These are phyloP conservation scores for Ogataea hybrid DNA, from an alignment of 1,139 yeast species.

Conservation along the genomic window DNA sequence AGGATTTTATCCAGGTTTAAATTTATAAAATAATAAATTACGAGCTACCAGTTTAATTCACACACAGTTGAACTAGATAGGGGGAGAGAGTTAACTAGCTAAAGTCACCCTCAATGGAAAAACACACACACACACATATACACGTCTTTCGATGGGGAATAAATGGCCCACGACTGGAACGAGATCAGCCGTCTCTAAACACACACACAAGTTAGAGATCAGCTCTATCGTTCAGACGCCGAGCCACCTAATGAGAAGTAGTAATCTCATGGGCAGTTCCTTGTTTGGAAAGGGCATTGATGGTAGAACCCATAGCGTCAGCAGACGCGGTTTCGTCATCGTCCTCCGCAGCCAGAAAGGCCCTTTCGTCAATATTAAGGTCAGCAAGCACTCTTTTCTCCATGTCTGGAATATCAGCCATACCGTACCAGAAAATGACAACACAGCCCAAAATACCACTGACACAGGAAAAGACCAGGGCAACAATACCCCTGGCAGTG, in stretches of 20 bases:
- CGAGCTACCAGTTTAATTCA: neutral
- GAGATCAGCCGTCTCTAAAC: constrained; percentile 3
- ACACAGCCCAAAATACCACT: constrained; percentile 78
- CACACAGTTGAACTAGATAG: constrained; percentile 10
- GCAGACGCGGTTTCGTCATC: constrained; percentile 15
- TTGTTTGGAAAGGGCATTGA: neutral
- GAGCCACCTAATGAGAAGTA: neutral
- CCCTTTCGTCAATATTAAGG: constrained; percentile 40
- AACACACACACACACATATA: constrained; percentile 17
- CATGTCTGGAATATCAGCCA: constrained; percentile 65
- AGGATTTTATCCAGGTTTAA: too few species aligned
- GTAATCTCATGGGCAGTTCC: neutral
- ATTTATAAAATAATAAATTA: neutral
- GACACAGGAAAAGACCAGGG: constrained; percentile 74
- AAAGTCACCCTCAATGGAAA: constrained; percentile 18
- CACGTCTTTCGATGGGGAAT: constrained; percentile 12
- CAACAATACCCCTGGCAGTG: constrained; percentile 87
- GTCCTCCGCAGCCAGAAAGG: constrained; percentile 18
- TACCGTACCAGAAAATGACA: constrained; percentile 77
- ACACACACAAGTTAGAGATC: constrained; percentile 12
- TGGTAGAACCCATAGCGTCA: neutral
- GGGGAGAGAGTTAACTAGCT: constrained; percentile 18
- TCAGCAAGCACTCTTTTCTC: constrained; percentile 53
- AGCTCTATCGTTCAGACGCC: neutral
- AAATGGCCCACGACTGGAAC: neutral